A percentile compares a stretch with the other conserved stretches of the same genome.
Evolutionary conservation across 305 asterid genomes (phyloP).

Genomic region (Fraxinus floribunda): DNA sequence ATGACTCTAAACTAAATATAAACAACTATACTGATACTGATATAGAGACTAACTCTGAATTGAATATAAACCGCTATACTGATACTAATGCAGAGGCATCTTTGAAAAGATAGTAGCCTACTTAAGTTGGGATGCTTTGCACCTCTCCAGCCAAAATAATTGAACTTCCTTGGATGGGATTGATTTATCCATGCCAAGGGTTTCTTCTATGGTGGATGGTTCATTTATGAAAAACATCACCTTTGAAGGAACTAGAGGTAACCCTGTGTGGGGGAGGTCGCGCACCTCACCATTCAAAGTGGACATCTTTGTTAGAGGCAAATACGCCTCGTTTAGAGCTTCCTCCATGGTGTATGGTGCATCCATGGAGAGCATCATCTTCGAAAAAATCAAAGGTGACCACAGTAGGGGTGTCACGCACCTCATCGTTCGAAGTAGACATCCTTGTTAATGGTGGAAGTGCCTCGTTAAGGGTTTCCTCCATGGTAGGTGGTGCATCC

Average conservation of each 20-base stretch:
- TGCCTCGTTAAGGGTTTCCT: not conserved
- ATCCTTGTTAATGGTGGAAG: not conserved
- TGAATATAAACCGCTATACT: not conserved
- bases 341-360: not conserved
- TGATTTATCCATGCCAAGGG: no score
- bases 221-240: no score
- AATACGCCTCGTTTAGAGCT: not conserved
- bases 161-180: no score
- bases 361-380: not conserved
- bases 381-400: not conserved
- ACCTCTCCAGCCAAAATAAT: no score
- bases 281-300: not conserved
- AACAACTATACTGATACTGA: no score
- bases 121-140: no score
- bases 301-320: not conserved
- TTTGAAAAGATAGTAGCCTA: no score
- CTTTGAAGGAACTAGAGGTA: no score
- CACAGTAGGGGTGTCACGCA: not conserved
- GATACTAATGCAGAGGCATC: not conserved
- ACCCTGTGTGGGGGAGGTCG: not conserved
- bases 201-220: no score
- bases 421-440: not conserved
- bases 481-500: not conserved
- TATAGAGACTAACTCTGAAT: not conserved
- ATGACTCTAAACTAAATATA: no score